Conservation (phyloP, 2,329 filamentous ascomycete genomes). For the Phoma sp. region DNA sequence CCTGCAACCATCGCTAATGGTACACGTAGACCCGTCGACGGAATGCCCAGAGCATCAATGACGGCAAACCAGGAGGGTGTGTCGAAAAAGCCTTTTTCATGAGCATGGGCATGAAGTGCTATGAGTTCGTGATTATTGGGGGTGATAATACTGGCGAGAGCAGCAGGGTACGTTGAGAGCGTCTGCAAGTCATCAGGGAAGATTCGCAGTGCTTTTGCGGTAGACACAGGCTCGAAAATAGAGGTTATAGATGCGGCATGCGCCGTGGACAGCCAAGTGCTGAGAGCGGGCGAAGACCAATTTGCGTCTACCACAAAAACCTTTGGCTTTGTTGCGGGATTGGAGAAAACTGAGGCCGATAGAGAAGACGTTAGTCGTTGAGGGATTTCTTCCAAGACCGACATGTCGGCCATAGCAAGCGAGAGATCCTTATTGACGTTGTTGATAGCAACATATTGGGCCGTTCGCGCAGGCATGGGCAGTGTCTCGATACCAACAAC, state of each 20-base stretch:
- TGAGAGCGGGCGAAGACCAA: conserved; percentile 72
- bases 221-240: conserved; percentile 89
- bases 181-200: conserved; percentile 66
- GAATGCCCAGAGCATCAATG: conserved; percentile 80
- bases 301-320: conserved; percentile 90
- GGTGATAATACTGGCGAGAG: conserved; percentile 74
- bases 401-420: conserved; percentile 97
- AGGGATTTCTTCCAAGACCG: conserved; percentile 67
- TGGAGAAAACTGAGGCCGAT: conserved; percentile 20
- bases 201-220: conserved; percentile 73
- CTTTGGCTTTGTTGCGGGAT: conserved; percentile 55
- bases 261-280: conserved; percentile 69
- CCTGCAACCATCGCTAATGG: conserved; percentile 73
- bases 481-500: conserved; percentile 63
- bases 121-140: conserved; percentile 84
- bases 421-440: conserved; percentile 80
- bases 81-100: conserved; percentile 70
- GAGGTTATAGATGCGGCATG: conserved; percentile 54
- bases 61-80: conserved; percentile 75
- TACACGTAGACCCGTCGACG: conserved; percentile 70
- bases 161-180: conserved; percentile 67
- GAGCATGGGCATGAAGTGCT: conserved; percentile 77
- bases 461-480: conserved; percentile 66
- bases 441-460: conserved; percentile 92
- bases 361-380: conserved; percentile 21